A percentile compares a stretch with the other conserved stretches of the same genome.
phyloP scores from a whole-genome alignment of 805 yeast genomes.

The Metschnikowia sp. region DNA sequence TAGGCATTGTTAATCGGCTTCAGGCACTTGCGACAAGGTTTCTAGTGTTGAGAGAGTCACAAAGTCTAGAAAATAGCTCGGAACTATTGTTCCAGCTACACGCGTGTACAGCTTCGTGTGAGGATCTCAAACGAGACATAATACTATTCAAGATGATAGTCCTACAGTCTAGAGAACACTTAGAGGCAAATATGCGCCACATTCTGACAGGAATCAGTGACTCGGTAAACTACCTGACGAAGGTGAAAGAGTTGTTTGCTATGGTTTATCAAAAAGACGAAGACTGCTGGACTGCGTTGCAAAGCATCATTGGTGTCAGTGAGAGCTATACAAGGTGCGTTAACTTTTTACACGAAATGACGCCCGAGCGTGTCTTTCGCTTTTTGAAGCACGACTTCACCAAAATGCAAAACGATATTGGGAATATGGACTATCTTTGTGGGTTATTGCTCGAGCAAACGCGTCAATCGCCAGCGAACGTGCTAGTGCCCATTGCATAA shows the following conservation, averaged over 20 bases:
- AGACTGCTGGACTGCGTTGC: background rate
- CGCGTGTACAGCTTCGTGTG: background rate
- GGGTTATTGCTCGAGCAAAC: constrained; percentile 6
- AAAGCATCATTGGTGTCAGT: background rate
- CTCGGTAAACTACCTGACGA: background rate
- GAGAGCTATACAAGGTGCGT: constrained; percentile 5
- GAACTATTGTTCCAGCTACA: background rate
- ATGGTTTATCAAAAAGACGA: background rate
- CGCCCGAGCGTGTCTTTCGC: constrained; percentile 6
- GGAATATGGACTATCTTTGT: constrained; percentile 1
- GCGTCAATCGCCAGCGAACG: background rate
- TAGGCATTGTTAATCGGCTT: constrained; percentile 9
- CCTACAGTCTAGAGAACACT: background rate
- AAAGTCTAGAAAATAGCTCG: background rate
- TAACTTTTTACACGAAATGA: constrained; percentile 7
- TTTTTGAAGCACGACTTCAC: constrained; percentile 8
- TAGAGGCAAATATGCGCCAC: background rate
- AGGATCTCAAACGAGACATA: constrained; percentile 5
- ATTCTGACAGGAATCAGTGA: background rate
- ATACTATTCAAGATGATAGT: background rate
- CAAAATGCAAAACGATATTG: constrained; percentile 4
- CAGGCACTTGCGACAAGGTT: constrained; percentile 10
- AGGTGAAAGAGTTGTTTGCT: constrained; percentile 1
- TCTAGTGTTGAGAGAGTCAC: constrained; percentile 6
- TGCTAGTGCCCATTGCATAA: too few relatives aligned